Base-by-base conservation (phyloP, 192 early-diverging fungal species). In the Rhizoclosmatium sp. region DNA sequence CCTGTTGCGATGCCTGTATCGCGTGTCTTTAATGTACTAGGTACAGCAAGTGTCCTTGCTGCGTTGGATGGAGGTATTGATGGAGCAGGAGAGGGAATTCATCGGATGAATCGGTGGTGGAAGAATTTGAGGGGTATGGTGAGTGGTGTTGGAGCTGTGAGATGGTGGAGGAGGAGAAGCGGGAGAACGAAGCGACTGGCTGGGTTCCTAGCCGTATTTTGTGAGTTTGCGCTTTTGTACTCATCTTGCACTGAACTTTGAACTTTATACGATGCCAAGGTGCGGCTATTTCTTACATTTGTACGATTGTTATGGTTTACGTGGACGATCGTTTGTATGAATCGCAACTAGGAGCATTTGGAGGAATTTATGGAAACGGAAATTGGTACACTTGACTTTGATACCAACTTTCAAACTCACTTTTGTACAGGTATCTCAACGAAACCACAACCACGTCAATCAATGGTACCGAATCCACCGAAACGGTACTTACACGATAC, bases 291-390 rank as follows among this genome's bases (percentile, higher is more conserved):
- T 80, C 78, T 0, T 80, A 72, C 44, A 41, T 80, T 16, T 62
- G 46, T 31, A 51, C 70, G 19, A 56, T 80, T 31, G 42, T 74
- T 23, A 80, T 80, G 59, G 23, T 71, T 39, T 60, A 40, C 40
- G 78, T 80, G 4, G 78, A 80, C 48, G 78, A 80, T 56, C 40
- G 71, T 9, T 21, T 80, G 40, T 80, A 62, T 56, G 69, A 80
- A 71, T 80, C 78, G 2, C 78, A 80, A 45, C 7, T 44, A 4
- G 78, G 78, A 54, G 12, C 9, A 21, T 80, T 65, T 73, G 78
- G 78, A 14, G 78, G 78, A 31, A 64, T 65, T 10, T 80, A 80
- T 69, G 78, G 78, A 23, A 12, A 47, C 4, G 9, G 19, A 48
- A 51, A 74, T 41, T 80, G 78, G 78, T 80, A 47, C 46, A 4